A percentile compares a stretch with the other conserved stretches of the same genome.
Conservation (phyloP, 2,329 filamentous ascomycete genomes). For the Aspergillus persii region DNA sequence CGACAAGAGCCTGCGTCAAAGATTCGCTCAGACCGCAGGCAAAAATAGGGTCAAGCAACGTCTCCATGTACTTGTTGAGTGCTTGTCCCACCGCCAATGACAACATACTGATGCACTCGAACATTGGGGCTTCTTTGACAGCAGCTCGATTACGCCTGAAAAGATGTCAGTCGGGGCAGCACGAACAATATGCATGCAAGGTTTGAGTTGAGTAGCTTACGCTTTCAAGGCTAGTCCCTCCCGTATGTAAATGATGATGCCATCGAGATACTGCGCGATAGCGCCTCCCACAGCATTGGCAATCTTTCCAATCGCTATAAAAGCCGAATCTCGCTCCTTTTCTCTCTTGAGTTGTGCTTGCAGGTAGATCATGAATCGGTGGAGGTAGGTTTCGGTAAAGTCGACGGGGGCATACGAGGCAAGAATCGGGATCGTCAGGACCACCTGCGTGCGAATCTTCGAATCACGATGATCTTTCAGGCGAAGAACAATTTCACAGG, state of each 20-base stretch:
- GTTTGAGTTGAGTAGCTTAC: conserved; percentile 31
- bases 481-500: conserved; percentile 87
- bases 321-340: conserved; percentile 89
- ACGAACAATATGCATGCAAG: neutral
- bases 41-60: conserved; percentile 91
- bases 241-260: conserved; percentile 87
- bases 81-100: conserved; percentile 94
- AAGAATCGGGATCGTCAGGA: conserved; percentile 85
- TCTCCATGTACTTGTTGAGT: conserved; percentile 97
- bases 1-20: conserved; percentile 89
- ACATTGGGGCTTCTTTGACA: conserved; percentile 71
- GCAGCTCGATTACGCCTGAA: conserved; percentile 54
- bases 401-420: conserved; percentile 90
- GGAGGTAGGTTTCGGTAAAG: conserved; percentile 82
- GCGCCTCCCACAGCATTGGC: conserved; percentile 94
- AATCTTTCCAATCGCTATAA: conserved; percentile 92
- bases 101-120: conserved; percentile 95
- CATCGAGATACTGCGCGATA: conserved; percentile 92
- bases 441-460: conserved; percentile 84
- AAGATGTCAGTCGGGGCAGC: conserved; percentile 28
- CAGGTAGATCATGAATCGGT: conserved; percentile 96
- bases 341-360: conserved; percentile 92
- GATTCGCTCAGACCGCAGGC: conserved; percentile 92
- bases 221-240: conserved; percentile 85
- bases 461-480: conserved; percentile 90